Evolutionary conservation across 1,284 basidiomycete species (phyloP).

Genomic region (Fistulinella cinereoalba): DNA sequence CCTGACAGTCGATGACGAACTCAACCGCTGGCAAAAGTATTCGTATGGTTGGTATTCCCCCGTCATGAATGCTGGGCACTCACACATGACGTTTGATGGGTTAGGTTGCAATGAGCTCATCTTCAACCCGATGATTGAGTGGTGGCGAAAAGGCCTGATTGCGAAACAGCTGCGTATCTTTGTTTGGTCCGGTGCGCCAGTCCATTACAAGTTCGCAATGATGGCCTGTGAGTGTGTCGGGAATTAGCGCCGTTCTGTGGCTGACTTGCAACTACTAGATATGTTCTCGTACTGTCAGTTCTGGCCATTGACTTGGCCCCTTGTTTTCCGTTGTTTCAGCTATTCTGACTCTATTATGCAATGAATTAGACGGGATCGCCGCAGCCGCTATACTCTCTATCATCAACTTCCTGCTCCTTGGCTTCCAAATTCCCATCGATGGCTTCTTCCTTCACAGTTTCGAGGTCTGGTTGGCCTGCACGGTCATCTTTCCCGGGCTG

Average conservation of each 20-base stretch:
- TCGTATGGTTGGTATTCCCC: conserved; percentile 59
- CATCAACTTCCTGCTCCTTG: conserved; percentile 73
- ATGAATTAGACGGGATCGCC: conserved; percentile 63
- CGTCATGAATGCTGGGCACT: neutral
- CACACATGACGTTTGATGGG: conserved; percentile 17
- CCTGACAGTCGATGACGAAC: conserved; percentile 75
- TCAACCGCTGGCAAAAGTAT: conserved; percentile 88
- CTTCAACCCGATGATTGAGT: conserved; percentile 72
- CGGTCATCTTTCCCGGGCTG: conserved; percentile 70
- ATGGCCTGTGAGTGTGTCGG: conserved; percentile 60
- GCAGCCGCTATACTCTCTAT: conserved; percentile 62
- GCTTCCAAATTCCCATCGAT: conserved; percentile 59
- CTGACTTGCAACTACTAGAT: conserved; percentile 43
- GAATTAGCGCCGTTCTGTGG: conserved; percentile 9
- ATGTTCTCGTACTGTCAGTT: conserved; percentile 80
- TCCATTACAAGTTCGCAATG: conserved; percentile 82
- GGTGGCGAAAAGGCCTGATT: conserved; percentile 74
- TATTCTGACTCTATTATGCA: neutral
- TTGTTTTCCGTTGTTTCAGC: neutral
- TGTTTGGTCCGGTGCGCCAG: conserved; percentile 72
- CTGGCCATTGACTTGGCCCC: neutral
- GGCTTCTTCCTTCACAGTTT: conserved; percentile 70
- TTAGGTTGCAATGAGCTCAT: conserved; percentile 65
- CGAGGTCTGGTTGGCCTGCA: conserved; percentile 75
- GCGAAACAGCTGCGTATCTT: conserved; percentile 74